A percentile compares a stretch with the other conserved stretches of the same genome.
Evolutionary conservation across 2,329 filamentous ascomycete species (phyloP).

Genomic region (Corynespora cassiicola): DNA sequence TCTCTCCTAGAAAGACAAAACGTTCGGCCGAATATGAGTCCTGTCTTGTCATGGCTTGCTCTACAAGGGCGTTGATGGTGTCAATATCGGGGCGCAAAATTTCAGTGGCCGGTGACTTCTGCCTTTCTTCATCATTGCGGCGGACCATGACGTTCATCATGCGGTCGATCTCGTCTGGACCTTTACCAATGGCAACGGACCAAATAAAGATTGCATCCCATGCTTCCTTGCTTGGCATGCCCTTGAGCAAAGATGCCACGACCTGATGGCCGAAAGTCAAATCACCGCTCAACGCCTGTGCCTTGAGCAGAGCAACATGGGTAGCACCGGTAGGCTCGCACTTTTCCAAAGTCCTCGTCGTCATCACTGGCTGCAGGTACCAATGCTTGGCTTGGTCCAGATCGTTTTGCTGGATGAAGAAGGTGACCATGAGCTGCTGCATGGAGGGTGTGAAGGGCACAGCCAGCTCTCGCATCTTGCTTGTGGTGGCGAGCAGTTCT

Average conservation of each 20-base stretch:
- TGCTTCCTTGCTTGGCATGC: slow-evolving; percentile 54
- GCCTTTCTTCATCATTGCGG: slow-evolving; percentile 54
- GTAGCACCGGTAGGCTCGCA: slow-evolving; percentile 37
- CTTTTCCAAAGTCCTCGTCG: slow-evolving; percentile 10
- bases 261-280: slow-evolving; percentile 50
- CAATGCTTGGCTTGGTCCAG: slow-evolving; percentile 70
- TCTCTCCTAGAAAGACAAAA: slow-evolving; percentile 70
- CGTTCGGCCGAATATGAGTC: slow-evolving; percentile 77
- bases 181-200: slow-evolving; percentile 75
- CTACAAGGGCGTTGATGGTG: slow-evolving; percentile 79
- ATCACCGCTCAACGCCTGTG: slow-evolving; percentile 54
- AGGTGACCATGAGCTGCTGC: slow-evolving; percentile 63
- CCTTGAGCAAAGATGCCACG: slow-evolving; percentile 43
- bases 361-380: slow-evolving; percentile 64
- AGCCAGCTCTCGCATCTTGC: slow-evolving; percentile 55
- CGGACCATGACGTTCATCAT: slow-evolving; percentile 74
- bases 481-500: slow-evolving; percentile 63
- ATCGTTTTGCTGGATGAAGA: slow-evolving; percentile 66
- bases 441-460: slow-evolving; percentile 46
- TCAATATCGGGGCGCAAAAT: slow-evolving; percentile 65
- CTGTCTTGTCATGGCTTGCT: slow-evolving; percentile 71
- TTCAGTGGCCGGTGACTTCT: slow-evolving; percentile 22
- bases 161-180: slow-evolving; percentile 73
- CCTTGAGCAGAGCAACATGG: slow-evolving; percentile 64
- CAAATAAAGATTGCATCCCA: slow-evolving; percentile 80